Evolutionary conservation across 805 yeast genomes (phyloP), one percentile per base, ranked within the genome.

Genomic region (Grigorovia yakushimaensis): DNA sequence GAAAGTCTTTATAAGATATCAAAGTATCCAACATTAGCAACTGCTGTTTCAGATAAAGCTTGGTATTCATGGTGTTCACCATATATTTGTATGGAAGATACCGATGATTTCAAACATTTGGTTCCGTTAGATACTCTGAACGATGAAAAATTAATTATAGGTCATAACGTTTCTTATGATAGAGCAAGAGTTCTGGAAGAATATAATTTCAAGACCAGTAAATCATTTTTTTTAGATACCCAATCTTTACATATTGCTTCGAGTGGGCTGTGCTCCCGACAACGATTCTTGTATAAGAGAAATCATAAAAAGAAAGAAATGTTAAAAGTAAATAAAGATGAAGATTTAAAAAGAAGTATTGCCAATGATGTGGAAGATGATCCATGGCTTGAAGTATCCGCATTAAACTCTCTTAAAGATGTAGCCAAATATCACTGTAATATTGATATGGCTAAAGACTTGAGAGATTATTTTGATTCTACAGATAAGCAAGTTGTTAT

Each of bases 41-140:
- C 85, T 0, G 95, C 96, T 10, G 81, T 74, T 1, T 79, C 96
- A 0, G 61, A 72, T 0, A 69, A 73, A 9, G 95, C 96, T 0
- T 88, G 97, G 95, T 93, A 89, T 59, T 80, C 82, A 0, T 93
- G 99, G 99, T 81, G 88, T 8, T 88, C 96, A 0, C 98, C 99
- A 0, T 81, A 74, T 60, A 62, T 93, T 19, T 73, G 84, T 1
- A 76, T 75, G 2, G 42, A 51, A 6, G 49, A 48, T 7, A 36
- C 39, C 13, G 67, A 70, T 5, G 55, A 62, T 2, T 58, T 67
- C 18, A 74, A 81, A 27, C 95, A 88, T 55, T 65, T 94, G 46
- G 78, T 94, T 0, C 96, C 98, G 0, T 60, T 91, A 61, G 79
- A 85, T 51, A 70, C 80, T 0, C 61, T 64, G 11, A 60, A 61